These are phyloP conservation scores for Pestalotiopsis sp. DNA, from an alignment of 2,329 filamentous ascomycete species.

Conservation along the genomic window DNA sequence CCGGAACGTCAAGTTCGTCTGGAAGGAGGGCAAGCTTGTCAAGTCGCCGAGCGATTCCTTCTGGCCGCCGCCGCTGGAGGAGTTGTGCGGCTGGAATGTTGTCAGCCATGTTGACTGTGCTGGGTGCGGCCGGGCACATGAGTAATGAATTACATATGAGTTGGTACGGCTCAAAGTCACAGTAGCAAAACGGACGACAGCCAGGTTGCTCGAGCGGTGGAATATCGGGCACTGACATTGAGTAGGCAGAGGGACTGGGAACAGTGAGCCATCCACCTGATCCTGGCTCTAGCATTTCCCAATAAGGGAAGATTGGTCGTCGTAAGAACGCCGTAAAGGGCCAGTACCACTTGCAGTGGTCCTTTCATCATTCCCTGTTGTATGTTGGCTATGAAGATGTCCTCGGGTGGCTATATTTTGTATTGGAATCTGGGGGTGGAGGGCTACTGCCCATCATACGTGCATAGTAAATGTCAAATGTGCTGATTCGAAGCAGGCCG, in stretches of 20 bases:
- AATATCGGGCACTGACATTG: no score
- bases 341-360: no score
- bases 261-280: no score
- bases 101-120: not conserved
- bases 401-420: not conserved
- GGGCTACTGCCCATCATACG: not conserved
- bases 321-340: no score
- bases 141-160: not conserved
- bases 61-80: not conserved
- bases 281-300: no score
- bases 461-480: not conserved
- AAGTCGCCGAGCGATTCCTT: constrained; percentile 28
- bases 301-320: no score
- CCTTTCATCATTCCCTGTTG: no score
- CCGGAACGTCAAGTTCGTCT: constrained; percentile 44
- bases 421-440: not conserved
- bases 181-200: not conserved
- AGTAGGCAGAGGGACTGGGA: no score
- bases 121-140: not conserved
- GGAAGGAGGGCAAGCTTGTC: constrained; percentile 41
- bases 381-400: no score
- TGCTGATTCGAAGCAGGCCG: not conserved
- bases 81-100: not conserved
- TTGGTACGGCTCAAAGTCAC: not conserved
- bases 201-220: no score